Base-by-base conservation (phyloP, 2,329 filamentous ascomycete species). In the Fusarium buxicola region DNA sequence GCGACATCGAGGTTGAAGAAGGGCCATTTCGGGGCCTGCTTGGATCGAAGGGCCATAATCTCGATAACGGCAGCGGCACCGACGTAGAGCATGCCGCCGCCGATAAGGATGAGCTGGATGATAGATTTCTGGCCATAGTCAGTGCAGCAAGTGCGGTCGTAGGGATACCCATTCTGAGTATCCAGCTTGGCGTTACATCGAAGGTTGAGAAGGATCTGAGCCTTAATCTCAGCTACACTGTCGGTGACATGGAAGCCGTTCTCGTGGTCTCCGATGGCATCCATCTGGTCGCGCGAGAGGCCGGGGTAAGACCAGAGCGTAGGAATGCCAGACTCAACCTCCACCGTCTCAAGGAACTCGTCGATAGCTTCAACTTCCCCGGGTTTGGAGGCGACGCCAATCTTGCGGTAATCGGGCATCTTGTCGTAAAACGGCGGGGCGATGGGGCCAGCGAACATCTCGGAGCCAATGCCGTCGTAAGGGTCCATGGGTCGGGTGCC, bases 131-230 rank as follows among this genome's bases (percentile, higher is more conserved):
- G 46, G 8, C 74, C 69, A 60, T 86, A 86, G 38, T 76, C 77
- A 39, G 75, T 81, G 65, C 84, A 87, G 69, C 84, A 87, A 8
- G 83, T 85, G 50, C 80, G 76, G 44, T 80, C 74, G 61, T 80
- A 82, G 1, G 80, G 79, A 52, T 79, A 80, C 18, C 73, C 73
- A 15, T 65, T 62, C n/a, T 66, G 49, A 2, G 52, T 72, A 65
- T 58, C 72, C 55, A 59, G 75, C 66, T 63, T 78, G 63, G 71
- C 79, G 70, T 63, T 87, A 71, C 85, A 88, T 43, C 83, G 80
- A n/a, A 81, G 71, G 63, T 84, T 85, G 27, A 88, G 75, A 1
- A 86, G 65, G 15, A 86, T 72, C 72, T 60, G 77, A 32, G 68
- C 78, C 66, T 67, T 74, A 63, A 55, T 73, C 55, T 73, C 69